These are phyloP conservation scores for Starmerella vaccinii DNA, from an alignment of 805 yeast genomes.

Conservation along the genomic window DNA sequence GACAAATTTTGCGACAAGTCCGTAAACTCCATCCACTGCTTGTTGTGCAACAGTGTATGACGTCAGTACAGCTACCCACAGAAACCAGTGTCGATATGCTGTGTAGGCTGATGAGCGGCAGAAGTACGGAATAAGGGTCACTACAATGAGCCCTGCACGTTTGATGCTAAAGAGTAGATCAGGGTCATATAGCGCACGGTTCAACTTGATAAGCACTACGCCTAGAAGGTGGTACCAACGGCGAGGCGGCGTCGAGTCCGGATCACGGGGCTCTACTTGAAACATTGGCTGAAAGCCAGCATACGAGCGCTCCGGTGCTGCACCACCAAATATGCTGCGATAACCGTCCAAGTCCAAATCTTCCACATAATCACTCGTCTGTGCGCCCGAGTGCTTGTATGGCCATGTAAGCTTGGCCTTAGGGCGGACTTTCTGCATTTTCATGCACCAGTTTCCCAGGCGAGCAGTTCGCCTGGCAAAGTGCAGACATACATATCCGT, in stretches of 20 bases:
- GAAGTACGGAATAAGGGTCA: conserved; percentile 26
- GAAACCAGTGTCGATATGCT: conserved; percentile 21
- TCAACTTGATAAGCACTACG: not conserved
- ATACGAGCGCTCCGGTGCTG: conserved; percentile 9
- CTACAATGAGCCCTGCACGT: conserved; percentile 23
- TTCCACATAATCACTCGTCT: not conserved
- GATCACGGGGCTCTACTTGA: conserved; percentile 25
- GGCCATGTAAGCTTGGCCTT: conserved; percentile 18
- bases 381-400: not conserved
- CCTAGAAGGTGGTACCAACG: conserved; percentile 25
- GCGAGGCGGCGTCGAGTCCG: conserved; percentile 30
- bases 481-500: conserved; percentile 17
- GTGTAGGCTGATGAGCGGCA: conserved; percentile 24
- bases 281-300: conserved; percentile 16
- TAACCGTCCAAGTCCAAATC: conserved; percentile 15
- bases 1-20: conserved; percentile 24
- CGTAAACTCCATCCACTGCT: conserved; percentile 31
- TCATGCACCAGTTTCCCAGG: conserved; percentile 20
- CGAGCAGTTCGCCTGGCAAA: conserved; percentile 15
- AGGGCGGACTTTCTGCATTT: conserved; percentile 18
- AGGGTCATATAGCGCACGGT: conserved; percentile 10
- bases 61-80: conserved; percentile 31
- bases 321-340: conserved; percentile 3
- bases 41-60: conserved; percentile 27
- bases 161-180: conserved; percentile 25